Base-by-base conservation (phyloP, 768 basidiomycete species). In the Goffeauzyma gilvescens region DNA sequence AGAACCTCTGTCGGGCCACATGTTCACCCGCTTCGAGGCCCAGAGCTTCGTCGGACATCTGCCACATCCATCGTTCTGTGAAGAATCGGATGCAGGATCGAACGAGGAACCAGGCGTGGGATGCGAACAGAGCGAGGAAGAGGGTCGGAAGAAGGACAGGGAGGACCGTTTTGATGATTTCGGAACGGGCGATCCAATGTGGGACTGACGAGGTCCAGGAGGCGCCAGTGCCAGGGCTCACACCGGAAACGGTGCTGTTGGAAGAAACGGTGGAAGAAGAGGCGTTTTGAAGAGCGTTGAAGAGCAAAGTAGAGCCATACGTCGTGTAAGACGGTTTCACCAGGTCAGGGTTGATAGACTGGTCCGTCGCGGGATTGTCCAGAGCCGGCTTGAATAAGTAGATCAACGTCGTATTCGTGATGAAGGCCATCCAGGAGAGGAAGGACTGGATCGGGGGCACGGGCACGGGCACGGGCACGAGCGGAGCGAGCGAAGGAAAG, bases 361-460 rank as follows among this genome's bases (percentile, higher is more conserved):
- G 27, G 33, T 48, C 9, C 42, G 39, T n/a, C 41, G 53, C n/a
- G 48, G 42, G 26, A 40, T 50, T 15, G 43, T 55, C 20, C 36
- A 44, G 27, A 49, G 54, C 41, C 36, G 78, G 74, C 12, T 72
- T 75, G 71, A 93, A 90, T 51, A 93, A 75, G 67, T 84, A 87
- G 38, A 90, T 79, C 41, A 98, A 74, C 6, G 87, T 79, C 0
- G 84, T 72, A 63, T 89, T 93, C 22, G 79, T 84, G 23, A 95
- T 67, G 0, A 86, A 78, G 4, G 78, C 77, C 38, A 90, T 68
- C 86, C 87, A 96, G 10, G 84, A 73, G 59, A 98, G 71, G 68
- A 84, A 79, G 33, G 62, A 62, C 68, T 70, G 53, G 33, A n/a
- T n/a, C n/a, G n/a, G n/a, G n/a, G n/a, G n/a, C n/a, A 9, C 28